Conservation (phyloP, 1,284 basidiomycete genomes). For the Somion occarium region DNA sequence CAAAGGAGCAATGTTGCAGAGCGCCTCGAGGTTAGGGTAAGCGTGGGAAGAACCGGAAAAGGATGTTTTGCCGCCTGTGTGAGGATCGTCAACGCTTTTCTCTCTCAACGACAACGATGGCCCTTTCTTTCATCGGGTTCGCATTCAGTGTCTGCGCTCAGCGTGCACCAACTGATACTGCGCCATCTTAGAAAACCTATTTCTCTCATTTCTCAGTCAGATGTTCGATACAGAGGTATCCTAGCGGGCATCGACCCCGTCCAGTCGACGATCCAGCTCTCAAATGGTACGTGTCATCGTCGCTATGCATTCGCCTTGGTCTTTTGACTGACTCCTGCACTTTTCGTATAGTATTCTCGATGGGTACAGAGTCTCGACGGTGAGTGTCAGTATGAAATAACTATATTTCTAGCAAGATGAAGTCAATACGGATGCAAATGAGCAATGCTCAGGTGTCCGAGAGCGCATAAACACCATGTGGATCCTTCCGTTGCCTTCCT, state of each 20-base stretch:
- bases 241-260: conserved; percentile 80
- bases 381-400: conserved; percentile 37
- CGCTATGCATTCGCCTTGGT: conserved; percentile 4
- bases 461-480: conserved; percentile 66
- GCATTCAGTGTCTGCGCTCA: conserved; percentile 13
- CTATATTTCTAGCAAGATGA: conserved; percentile 34
- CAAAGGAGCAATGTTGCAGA: no score
- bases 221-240: conserved; percentile 86
- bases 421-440: conserved; percentile 61
- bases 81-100: not conserved
- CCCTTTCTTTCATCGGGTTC: conserved; percentile 70
- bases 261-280: conserved; percentile 82
- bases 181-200: conserved; percentile 68
- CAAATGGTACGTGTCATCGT: conserved; percentile 57
- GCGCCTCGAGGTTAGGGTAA: no score
- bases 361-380: conserved; percentile 84
- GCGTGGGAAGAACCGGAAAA: conserved; percentile 10
- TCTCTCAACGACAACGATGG: conserved; percentile 40
- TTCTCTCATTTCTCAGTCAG: conserved; percentile 85
- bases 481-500: conserved; percentile 75
- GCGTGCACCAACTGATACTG: conserved; percentile 16
- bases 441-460: conserved; percentile 50
- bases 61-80: conserved; percentile 3
- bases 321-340: not conserved
- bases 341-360: conserved; percentile 63